Percentiles rank a stretch among this genome's conserved stretches.
These are phyloP conservation scores for Mortierella sp. DNA, from an alignment of 371 early-diverging fungal species.

Conservation along the genomic window DNA sequence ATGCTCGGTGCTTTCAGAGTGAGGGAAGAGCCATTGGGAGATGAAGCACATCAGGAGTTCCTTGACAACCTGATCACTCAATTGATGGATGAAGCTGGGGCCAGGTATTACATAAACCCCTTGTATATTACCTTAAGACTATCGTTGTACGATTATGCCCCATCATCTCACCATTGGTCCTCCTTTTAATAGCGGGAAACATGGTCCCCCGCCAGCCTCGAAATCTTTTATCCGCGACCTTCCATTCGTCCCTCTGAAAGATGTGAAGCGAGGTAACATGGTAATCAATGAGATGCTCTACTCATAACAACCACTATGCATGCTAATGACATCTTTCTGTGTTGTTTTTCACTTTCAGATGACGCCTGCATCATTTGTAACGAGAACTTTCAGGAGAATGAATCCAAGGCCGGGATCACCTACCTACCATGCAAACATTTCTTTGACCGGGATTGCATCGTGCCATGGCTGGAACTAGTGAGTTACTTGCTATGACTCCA, in stretches of 20 bases:
- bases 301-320: too few relatives aligned
- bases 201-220: constrained; percentile 73
- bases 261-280: constrained; percentile 51
- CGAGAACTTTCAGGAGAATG: constrained; percentile 60
- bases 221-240: constrained; percentile 66
- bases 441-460: constrained; percentile 75
- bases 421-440: constrained; percentile 76
- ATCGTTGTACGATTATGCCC: too few relatives aligned
- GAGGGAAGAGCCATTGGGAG: constrained; percentile 50
- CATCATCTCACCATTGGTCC: too few relatives aligned
- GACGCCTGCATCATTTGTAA: constrained; percentile 75
- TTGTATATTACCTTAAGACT: too few relatives aligned
- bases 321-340: neutral
- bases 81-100: constrained; percentile 69
- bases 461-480: constrained; percentile 73
- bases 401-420: constrained; percentile 57
- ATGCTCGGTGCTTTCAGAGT: constrained; percentile 63
- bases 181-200: constrained; percentile 33
- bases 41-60: constrained; percentile 60
- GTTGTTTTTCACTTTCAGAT: constrained; percentile 25
- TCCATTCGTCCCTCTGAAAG: constrained; percentile 52
- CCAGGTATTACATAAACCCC: constrained; percentile 55
- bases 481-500: neutral
- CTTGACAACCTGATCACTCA: constrained; percentile 70
- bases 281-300: too few relatives aligned